Evolutionary conservation across 306 rosid species (phyloP), one percentile per base, ranked within the genome.

Genomic region (Styphnolobium japonicum): DNA sequence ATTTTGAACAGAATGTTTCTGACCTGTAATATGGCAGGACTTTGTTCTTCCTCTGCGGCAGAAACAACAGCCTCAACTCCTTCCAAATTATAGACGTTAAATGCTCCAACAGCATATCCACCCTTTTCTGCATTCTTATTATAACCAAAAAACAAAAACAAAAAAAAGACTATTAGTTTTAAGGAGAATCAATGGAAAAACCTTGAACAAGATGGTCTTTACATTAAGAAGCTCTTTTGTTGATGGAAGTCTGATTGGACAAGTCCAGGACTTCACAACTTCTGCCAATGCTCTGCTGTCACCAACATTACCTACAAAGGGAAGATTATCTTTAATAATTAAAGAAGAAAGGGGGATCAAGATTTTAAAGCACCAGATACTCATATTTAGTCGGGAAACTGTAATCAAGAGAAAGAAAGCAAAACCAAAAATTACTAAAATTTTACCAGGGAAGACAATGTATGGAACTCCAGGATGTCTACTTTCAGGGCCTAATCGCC

Each of bases 1-100:
- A 65, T 7, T 23, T 16, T 23, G 29, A 18, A 15, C 21, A 48
- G 18, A 42, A 56, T 55, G 46, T 37, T 68, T 48, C 79, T 53
- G 53, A 90, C 94, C 92, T 90, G 94, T 68, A 90, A 82, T 74
- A 90, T 90, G 21, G 92, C 94, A 42, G 94, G 92, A 77, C 94
- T 90, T 19, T 67, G 85, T 84, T 86, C 83, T 85, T 88, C 88
- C 72, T 90, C 94, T 18, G 92, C 94, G n/a, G 94, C 94, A 67
- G 92, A 79, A 58, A 90, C 84, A 76, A 90, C 90, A 25, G 94
- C 92, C 86, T 84, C 85, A 34, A 79, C 90, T 84, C 92, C 94
- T 88, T 90, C 94, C 84, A 90, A 78, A 88, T 90, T 90, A 71
- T 90, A 90, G 29, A 90, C 88, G 51, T 90, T 90, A 80, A 90